phyloP scores from a whole-genome alignment of 2,329 filamentous ascomycete genomes.

The Ciborinia camelliae region DNA sequence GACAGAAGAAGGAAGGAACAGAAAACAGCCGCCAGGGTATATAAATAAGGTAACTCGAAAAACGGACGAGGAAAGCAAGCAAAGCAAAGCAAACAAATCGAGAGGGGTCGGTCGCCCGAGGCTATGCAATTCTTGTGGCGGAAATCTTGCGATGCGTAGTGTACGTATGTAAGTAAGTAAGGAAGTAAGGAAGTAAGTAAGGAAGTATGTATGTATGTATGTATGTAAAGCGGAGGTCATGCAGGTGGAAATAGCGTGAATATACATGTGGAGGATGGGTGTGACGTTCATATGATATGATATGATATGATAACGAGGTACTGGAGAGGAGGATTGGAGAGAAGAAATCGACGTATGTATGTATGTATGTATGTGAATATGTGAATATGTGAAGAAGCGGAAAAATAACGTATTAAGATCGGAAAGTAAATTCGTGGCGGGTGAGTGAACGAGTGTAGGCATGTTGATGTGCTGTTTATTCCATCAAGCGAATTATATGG shows the following conservation, averaged over 20 bases:
- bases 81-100: no score
- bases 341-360: no score
- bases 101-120: slow-evolving; percentile 20
- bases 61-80: slow-evolving; percentile 11
- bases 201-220: no score
- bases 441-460: slow-evolving; percentile 1
- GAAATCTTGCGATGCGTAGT: slow-evolving; percentile 21
- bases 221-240: slow-evolving; percentile 34
- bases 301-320: no score
- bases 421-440: slow-evolving; percentile 9
- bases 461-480: slow-evolving; percentile 15
- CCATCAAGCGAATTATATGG: slow-evolving; percentile 11
- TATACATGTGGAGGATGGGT: slow-evolving; percentile 27
- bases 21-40: slow-evolving; percentile 17
- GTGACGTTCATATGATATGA: not conserved
- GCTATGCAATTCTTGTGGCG: slow-evolving; percentile 19
- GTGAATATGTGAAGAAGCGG: not conserved
- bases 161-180: no score
- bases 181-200: no score
- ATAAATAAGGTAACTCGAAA: slow-evolving; percentile 18
- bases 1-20: slow-evolving; percentile 16
- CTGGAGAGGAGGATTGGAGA: no score
- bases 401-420: not conserved
- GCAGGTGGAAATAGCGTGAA: slow-evolving; percentile 34
- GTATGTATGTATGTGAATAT: no score